These are phyloP conservation scores for Coffea humblotiana DNA, from an alignment of 305 asterid genomes.

Conservation along the genomic window DNA sequence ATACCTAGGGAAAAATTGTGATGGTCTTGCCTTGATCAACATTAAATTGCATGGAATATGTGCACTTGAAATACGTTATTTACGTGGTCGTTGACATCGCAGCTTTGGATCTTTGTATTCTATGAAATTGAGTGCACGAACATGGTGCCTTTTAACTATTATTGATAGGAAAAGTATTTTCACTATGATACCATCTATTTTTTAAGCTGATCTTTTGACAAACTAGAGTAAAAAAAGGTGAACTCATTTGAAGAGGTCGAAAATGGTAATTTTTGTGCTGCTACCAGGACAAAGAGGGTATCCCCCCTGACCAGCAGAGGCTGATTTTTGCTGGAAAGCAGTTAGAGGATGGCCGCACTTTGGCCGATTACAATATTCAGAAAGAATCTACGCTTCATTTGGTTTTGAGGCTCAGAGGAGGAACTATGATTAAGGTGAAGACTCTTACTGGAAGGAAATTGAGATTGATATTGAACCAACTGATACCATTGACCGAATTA, in stretches of 20 bases:
- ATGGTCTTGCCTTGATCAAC: neutral
- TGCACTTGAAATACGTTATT: neutral
- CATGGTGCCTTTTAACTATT: neutral
- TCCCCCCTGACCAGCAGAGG: constrained; percentile 33
- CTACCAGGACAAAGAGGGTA: constrained; percentile 31
- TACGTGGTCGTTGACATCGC: neutral
- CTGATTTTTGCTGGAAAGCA: constrained; percentile 29
- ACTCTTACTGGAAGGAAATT: constrained; percentile 40
- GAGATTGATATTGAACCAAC: constrained; percentile 39
- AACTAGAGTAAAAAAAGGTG: neutral
- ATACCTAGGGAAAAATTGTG: neutral
- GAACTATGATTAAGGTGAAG: constrained; percentile 39
- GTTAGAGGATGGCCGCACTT: constrained; percentile 36
- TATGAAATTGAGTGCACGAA: neutral
- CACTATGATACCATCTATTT: neutral
- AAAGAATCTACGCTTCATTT: constrained; percentile 37
- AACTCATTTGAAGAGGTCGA: neutral
- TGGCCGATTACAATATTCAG: constrained; percentile 36
- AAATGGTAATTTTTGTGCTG: constrained; percentile 4
- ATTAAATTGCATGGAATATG: neutral
- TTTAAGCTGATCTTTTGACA: neutral
- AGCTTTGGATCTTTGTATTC: neutral
- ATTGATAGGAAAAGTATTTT: neutral
- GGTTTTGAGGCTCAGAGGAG: constrained; percentile 39
- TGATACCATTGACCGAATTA: constrained; percentile 33